Conservation (phyloP, 169 alveolate genomes). For the Plasmodium ovale region DNA sequence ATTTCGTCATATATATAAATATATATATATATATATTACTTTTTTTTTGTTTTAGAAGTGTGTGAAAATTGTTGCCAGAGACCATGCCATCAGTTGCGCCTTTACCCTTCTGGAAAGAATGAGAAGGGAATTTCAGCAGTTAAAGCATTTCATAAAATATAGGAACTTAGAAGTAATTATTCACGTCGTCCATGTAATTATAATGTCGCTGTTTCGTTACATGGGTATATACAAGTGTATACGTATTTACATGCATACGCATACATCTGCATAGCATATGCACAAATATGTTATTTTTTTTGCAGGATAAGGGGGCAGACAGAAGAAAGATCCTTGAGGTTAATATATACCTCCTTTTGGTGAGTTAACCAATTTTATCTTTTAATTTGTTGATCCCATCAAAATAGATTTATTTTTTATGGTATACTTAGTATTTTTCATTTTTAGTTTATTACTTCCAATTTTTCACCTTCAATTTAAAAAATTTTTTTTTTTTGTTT, state of each 20-base stretch:
- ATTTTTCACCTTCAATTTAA: too few relatives aligned
- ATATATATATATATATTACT: not conserved
- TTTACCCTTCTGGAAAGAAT: conserved; percentile 38
- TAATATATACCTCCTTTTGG: not conserved
- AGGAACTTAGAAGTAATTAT: conserved; percentile 31
- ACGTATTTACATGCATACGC: not conserved
- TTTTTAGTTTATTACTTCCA: too few relatives aligned
- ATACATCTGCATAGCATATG: not conserved
- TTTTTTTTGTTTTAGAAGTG: conserved; percentile 22
- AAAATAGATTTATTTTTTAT: too few relatives aligned
- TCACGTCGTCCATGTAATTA: not conserved
- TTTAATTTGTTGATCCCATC: too few relatives aligned
- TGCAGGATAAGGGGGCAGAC: conserved; percentile 25
- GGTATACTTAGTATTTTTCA: too few relatives aligned
- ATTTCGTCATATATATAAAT: too few relatives aligned
- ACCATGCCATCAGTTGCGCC: conserved; percentile 57
- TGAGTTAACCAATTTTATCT: too few relatives aligned
- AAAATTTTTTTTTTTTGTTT: too few relatives aligned
- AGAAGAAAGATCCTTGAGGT: conserved; percentile 24
- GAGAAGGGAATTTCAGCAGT: not conserved
- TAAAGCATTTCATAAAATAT: conserved; percentile 30
- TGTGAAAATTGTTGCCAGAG: conserved; percentile 40
- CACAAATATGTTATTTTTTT: not conserved
- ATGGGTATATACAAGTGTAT: not conserved
- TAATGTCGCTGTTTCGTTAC: not conserved